Evolutionary conservation across 2,329 filamentous ascomycete genomes (phyloP).

Genomic region (Geosmithia putterillii): DNA sequence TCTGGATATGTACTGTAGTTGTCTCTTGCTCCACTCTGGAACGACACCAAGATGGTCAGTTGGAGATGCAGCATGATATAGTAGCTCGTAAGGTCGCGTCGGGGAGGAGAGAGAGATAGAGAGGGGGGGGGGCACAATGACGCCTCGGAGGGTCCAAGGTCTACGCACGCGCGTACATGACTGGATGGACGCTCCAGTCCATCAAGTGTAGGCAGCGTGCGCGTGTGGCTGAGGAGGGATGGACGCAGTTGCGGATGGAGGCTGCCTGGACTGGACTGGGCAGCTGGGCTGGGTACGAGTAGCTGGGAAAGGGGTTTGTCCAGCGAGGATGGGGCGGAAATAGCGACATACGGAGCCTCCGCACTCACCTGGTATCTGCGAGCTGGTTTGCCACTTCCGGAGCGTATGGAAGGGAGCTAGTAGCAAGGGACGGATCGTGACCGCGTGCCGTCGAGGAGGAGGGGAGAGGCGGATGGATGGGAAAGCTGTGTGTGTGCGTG

Average conservation of each 20-base stretch:
- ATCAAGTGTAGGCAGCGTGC: too few species aligned
- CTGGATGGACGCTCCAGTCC: too few species aligned
- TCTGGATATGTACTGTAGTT: too few species aligned
- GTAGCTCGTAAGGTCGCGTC: background rate
- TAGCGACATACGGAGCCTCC: background rate
- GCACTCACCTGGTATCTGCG: background rate
- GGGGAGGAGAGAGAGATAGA: background rate
- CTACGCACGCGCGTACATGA: too few species aligned
- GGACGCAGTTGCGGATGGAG: background rate
- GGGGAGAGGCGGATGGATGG: background rate
- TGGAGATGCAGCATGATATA: background rate
- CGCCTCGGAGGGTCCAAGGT: background rate
- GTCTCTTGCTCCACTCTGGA: slow-evolving; percentile 1
- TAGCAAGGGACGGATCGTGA: slow-evolving; percentile 1
- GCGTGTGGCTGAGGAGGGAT: background rate
- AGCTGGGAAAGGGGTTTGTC: background rate
- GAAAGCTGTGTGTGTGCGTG: background rate
- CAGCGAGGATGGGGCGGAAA: background rate
- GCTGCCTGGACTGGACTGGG: background rate
- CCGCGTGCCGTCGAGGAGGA: background rate
- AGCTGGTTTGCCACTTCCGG: background rate
- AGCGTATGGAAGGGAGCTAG: background rate
- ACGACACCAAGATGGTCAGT: slow-evolving; percentile 1
- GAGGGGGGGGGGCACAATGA: background rate
- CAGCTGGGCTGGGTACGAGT: too few species aligned